Evolutionary conservation across 1,284 basidiomycete genomes (phyloP).

Genomic region (Apiotrichum montevideense): DNA sequence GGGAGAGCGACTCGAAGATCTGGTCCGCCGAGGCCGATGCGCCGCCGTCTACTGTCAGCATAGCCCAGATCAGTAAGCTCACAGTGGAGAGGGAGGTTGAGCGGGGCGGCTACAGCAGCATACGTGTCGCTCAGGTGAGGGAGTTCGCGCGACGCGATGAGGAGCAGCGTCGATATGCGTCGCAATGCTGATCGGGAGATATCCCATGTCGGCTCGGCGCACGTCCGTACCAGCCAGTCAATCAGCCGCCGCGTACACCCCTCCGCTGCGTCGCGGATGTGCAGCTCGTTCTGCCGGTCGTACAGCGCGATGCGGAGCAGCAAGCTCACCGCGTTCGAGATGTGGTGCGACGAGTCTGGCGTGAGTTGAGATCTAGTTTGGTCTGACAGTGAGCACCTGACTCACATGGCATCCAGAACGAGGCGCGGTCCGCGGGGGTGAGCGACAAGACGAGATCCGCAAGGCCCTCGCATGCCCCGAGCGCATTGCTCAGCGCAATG

Average conservation of each 20-base stretch:
- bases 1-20: slow-evolving; percentile 5
- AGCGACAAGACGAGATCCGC: slow-evolving; percentile 20
- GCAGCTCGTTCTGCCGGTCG: not conserved
- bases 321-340: slow-evolving; percentile 26
- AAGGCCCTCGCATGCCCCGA: slow-evolving; percentile 9
- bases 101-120: slow-evolving; percentile 7
- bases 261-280: not conserved
- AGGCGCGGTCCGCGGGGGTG: slow-evolving; percentile 7
- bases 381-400: not conserved
- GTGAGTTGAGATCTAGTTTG: no score
- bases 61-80: not conserved
- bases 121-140: slow-evolving; percentile 13
- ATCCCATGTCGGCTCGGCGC: slow-evolving; percentile 21
- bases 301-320: slow-evolving; percentile 22
- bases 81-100: slow-evolving; percentile 5
- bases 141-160: slow-evolving; percentile 17
- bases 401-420: slow-evolving; percentile 37
- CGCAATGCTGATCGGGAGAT: slow-evolving; percentile 27
- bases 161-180: slow-evolving; percentile 20
- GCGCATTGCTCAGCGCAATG: slow-evolving; percentile 10
- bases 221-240: slow-evolving; percentile 6
- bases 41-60: not conserved
- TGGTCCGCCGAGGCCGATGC: not conserved
- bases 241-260: slow-evolving; percentile 3
- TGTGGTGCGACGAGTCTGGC: slow-evolving; percentile 31